These are phyloP conservation scores for Periconia sp. DNA, from an alignment of 2,329 filamentous ascomycete species.

Conservation along the genomic window DNA sequence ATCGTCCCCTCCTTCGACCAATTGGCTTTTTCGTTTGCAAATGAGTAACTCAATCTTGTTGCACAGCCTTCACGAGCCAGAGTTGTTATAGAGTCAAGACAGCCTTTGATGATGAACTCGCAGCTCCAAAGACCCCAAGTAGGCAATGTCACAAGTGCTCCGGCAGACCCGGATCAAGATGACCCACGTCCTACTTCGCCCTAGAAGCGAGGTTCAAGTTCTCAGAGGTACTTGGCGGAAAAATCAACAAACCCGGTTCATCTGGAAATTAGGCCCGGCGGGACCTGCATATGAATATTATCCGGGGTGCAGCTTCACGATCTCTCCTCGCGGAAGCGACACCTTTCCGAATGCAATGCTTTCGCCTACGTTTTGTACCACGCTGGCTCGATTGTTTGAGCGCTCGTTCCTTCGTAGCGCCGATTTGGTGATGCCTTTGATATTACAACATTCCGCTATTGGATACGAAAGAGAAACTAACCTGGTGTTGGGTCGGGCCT, in stretches of 20 bases:
- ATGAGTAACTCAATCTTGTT: too few species aligned
- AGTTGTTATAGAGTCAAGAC: too few species aligned
- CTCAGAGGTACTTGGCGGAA: slow-evolving; percentile 26
- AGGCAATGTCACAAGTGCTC: too few species aligned
- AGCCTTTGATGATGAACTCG: too few species aligned
- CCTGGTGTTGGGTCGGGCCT: neutral
- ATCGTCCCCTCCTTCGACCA: too few species aligned
- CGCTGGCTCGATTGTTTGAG: neutral
- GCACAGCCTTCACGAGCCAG: too few species aligned
- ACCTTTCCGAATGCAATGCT: neutral
- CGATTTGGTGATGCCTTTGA: neutral
- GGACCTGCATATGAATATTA: slow-evolving; percentile 35
- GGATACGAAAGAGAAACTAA: neutral
- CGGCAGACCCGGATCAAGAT: too few species aligned
- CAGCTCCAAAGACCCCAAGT: too few species aligned
- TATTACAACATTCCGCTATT: neutral
- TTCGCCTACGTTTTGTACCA: neutral
- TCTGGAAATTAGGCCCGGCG: slow-evolving; percentile 33
- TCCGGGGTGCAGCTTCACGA: slow-evolving; percentile 11
- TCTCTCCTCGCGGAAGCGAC: neutral
- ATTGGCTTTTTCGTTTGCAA: too few species aligned
- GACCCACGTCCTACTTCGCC: too few species aligned
- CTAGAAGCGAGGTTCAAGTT: too few species aligned
- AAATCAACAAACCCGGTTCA: slow-evolving; percentile 25
- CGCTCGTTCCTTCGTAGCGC: neutral